A percentile compares a stretch with the other conserved stretches of the same genome.
phyloP scores from a whole-genome alignment of 2,329 filamentous ascomycete genomes.

The Phaeophleospora eucalypticola region DNA sequence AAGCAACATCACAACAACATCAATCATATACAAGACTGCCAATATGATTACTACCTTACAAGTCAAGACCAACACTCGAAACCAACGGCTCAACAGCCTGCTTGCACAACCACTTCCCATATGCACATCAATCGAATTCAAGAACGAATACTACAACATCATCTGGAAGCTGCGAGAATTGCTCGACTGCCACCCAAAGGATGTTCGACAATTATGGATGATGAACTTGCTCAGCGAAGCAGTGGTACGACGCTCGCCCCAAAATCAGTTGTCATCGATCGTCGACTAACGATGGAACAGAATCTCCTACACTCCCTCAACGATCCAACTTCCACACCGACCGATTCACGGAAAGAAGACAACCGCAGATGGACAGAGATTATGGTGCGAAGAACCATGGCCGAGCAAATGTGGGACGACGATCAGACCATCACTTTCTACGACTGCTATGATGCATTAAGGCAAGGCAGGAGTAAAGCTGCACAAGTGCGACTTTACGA shows the following conservation, averaged over 20 bases:
- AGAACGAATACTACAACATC: slow-evolving; percentile 20
- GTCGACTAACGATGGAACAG: slow-evolving; percentile 4
- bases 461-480: slow-evolving; percentile 16
- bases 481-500: slow-evolving; percentile 14
- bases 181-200: slow-evolving; percentile 12
- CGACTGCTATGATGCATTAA: slow-evolving; percentile 18
- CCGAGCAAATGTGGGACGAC: slow-evolving; percentile 17
- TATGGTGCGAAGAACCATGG: slow-evolving; percentile 17
- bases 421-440: slow-evolving; percentile 14
- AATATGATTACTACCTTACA: slow-evolving; percentile 9
- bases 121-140: slow-evolving; percentile 18
- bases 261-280: no score
- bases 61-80: slow-evolving; percentile 15
- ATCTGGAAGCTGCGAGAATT: slow-evolving; percentile 18
- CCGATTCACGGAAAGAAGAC: slow-evolving; percentile 11
- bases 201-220: slow-evolving; percentile 16
- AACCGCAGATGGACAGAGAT: slow-evolving; percentile 17
- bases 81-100: slow-evolving; percentile 15
- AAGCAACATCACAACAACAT: background rate
- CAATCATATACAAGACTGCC: background rate
- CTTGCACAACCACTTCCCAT: slow-evolving; percentile 12
- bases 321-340: slow-evolving; percentile 17
- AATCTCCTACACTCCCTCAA: slow-evolving; percentile 12
- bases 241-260: slow-evolving; percentile 11
- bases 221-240: slow-evolving; percentile 16